Evolutionary conservation across 352 stramenopile species (phyloP), one percentile per base, ranked within the genome.

Genomic region (Blastocystis sp.): DNA sequence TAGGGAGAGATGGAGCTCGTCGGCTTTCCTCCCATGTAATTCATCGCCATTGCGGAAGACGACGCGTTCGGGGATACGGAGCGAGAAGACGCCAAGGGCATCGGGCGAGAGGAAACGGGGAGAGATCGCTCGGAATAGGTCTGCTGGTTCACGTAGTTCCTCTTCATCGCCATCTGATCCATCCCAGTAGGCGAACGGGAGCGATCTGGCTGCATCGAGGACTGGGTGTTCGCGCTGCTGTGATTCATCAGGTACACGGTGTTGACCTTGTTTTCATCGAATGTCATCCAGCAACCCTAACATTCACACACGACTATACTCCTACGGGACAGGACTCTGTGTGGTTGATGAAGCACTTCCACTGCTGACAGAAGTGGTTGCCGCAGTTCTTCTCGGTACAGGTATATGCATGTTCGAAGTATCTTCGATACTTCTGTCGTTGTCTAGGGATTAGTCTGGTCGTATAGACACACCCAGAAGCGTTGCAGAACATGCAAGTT

Each of bases 271-370:
- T 79, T 56, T 20, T 79, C 68, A 34, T 79, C 68, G 50, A 30
- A 79, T 20, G 26, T 55, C 18, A 79, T 50, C 68, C 68, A 79
- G 68, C 68, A 79, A 9, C 68, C 68, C 68, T 79, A 62, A 13
- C 20, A 6, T 20, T 37, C 16, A 3, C 20, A 11, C 16, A 20
- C 9, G 26, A 3, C 6, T 37, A 39, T 30, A 63, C 8, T 20
- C 20, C 0, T 55, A 79, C 68, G 9, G 68, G 43, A 59, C 68
- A 79, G 68, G 41, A 63, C 24, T 79, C 37, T 16, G 47, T 24
- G 37, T 79, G 68, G 30, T n/a, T 43, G 41, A 79, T 79, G 26
- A 79, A 79, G 8, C 30, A 18, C 24, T 79, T 56, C 68, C 68
- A 79, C 41, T 79, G 56, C 20, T 39, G 16, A 9, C 68, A 79